These are phyloP conservation scores for Melanopsichium pennsylvanicum DNA, from an alignment of 1,284 basidiomycete species.

Conservation along the genomic window DNA sequence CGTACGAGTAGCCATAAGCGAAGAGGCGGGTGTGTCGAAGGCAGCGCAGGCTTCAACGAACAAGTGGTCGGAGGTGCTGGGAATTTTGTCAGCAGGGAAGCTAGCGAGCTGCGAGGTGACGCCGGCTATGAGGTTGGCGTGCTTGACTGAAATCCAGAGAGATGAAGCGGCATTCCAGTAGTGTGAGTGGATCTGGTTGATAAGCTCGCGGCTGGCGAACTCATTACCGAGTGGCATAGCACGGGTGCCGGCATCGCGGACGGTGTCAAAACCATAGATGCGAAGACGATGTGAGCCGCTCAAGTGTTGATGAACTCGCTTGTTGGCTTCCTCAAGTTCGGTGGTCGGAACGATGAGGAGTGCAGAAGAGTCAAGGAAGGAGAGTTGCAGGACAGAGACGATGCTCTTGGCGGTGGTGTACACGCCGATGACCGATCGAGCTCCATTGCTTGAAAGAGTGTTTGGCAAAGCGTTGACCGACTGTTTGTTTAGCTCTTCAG, in stretches of 20 bases:
- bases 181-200: conserved; percentile 42
- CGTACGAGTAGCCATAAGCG: conserved; percentile 32
- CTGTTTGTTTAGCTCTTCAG: conserved; percentile 11
- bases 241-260: conserved; percentile 35
- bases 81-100: conserved; percentile 59
- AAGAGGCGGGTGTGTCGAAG: conserved; percentile 20
- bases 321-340: conserved; percentile 25
- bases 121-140: conserved; percentile 49
- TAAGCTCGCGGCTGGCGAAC: conserved; percentile 11
- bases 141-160: conserved; percentile 47
- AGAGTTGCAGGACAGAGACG: conserved; percentile 18
- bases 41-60: conserved; percentile 37
- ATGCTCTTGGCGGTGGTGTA: conserved; percentile 43
- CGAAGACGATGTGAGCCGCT: conserved; percentile 37
- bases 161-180: conserved; percentile 45
- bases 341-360: conserved; percentile 39
- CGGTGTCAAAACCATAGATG: conserved; percentile 31
- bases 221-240: conserved; percentile 12
- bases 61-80: conserved; percentile 41
- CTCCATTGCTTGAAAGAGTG: conserved; percentile 15
- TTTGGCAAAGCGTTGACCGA: conserved; percentile 16
- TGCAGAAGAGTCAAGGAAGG: conserved; percentile 36
- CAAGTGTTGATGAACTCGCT: conserved; percentile 10
- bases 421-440: conserved; percentile 30
- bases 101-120: conserved; percentile 54